Evolutionary conservation across 192 early-diverging fungal species (phyloP), one percentile per base, ranked within the genome.

Genomic region (Gryganskiella cystojenkinii): DNA sequence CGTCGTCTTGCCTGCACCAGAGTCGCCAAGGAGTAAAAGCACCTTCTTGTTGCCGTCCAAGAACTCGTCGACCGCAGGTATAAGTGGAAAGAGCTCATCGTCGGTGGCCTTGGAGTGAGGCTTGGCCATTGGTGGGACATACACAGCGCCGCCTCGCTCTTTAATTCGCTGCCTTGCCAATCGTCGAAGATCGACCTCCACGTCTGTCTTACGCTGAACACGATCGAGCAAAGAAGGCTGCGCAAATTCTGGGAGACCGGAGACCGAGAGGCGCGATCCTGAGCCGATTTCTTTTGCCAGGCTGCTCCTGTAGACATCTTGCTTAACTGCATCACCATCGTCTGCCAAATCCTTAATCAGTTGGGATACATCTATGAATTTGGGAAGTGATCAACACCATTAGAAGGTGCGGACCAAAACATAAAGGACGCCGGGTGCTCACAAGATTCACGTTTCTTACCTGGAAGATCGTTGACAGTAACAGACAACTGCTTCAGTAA

Each of bases 1-100:
- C 0, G 64, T 67, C 3, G 64, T 27, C 44, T 67, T 67, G 27
- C 64, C 54, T 1, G 44, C 64, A 3, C 64, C 64, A 56, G 64
- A 67, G 17, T 67, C 64, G 6, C 64, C 64, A 0, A 56, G 17
- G 0, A 67, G 9, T 53, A 67, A 49, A 11, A 67, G 24, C 2
- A 67, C 55, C 17, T 67, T 67, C 24, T 56, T 4, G 0, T 57
- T 19, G 43, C 54, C 42, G 0, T 1, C 0, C 14, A 67, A n/a
- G 33, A 67, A 67, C n/a, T 56, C 45, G 1, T 55, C 2, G 17
- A 45, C 31, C 8, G 1, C 34, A 1, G 27, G 14, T 28, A 47
- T 56, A 4, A 56, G 35, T 28, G 1, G 2, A 30, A 47, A 37
- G 5, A 45, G 43, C 0, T 13, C 42, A 28, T 27, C 42, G 22